These are phyloP conservation scores for Apiotrichum porosum DNA, from an alignment of 1,284 basidiomycete species.

Conservation along the genomic window DNA sequence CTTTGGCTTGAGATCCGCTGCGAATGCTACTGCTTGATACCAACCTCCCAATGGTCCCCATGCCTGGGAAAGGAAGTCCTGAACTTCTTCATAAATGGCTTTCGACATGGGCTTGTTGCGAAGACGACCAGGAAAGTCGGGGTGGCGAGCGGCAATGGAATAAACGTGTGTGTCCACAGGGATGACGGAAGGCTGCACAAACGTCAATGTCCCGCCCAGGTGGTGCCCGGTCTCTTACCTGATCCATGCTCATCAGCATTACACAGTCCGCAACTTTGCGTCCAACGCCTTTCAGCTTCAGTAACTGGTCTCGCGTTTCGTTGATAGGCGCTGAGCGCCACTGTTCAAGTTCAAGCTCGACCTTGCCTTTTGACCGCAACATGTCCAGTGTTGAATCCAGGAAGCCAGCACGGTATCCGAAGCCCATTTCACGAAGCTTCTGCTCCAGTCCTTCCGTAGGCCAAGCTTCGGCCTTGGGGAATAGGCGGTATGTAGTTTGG, in stretches of 20 bases:
- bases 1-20: constrained; percentile 43
- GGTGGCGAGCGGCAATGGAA: constrained; percentile 79
- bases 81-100: constrained; percentile 71
- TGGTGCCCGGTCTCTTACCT: constrained; percentile 53
- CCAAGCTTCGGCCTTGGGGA: constrained; percentile 71
- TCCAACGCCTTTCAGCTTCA: constrained; percentile 84
- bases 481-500: constrained; percentile 64
- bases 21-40: constrained; percentile 73
- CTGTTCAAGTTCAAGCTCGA: constrained; percentile 22
- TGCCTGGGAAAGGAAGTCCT: constrained; percentile 57
- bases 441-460: constrained; percentile 58
- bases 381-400: constrained; percentile 77
- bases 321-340: constrained; percentile 23
- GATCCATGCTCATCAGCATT: constrained; percentile 89
- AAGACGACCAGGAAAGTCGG: constrained; percentile 57
- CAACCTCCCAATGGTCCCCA: constrained; percentile 88
- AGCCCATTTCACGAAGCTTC: constrained; percentile 74
- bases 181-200: constrained; percentile 64
- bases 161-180: constrained; percentile 91
- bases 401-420: constrained; percentile 92
- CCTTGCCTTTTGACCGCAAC: constrained; percentile 52
- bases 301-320: constrained; percentile 58
- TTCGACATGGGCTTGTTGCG: constrained; percentile 62
- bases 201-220: neutral
- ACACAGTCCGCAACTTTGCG: constrained; percentile 95